Evolutionary conservation across 2,329 filamentous ascomycete genomes (phyloP), one percentile per base, ranked within the genome.

Genomic region (Graphilbum ipis-grandicollis): DNA sequence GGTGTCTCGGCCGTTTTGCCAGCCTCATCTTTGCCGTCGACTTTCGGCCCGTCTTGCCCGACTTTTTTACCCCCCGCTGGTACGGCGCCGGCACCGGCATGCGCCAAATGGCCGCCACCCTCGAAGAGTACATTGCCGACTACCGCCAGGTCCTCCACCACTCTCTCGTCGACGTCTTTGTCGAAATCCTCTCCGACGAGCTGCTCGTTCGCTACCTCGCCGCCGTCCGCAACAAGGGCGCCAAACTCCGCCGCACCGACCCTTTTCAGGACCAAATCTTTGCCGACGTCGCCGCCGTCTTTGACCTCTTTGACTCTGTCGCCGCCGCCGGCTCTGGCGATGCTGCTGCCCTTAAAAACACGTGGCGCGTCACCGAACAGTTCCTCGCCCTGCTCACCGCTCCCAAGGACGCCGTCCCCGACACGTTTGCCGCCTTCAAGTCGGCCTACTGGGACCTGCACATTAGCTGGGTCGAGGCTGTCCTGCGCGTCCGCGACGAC

Each of bases 401-500:
- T 22, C 84, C 90, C 51, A 78, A 76, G 35, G 68, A 75, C 22
- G 66, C 63, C 19, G 65, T 94, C 1, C 74, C 84, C 14, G 73
- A 80, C 36, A 75, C 82, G 2, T 96, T 93, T 51, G 79, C 79
- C 47, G 61, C 64, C 5, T 88, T 98, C 61, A 96, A 94, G 65
- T 62, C 59, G 29, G 68, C 72, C 33, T 94, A 93, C 56, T 93
- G 88, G 82, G 90, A 98, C 57, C 63, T 96, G 52, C 84, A 92
- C 55, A 76, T 96, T 41, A 79, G 76, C 33, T 98, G 90, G 90
- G 85, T 98, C 8, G 92, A 98, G 63, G 79, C 82, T 7, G 88
- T 93, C 34, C 53, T 98, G 44, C 70, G 86, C 46, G 68, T 75
- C 2, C 67, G 92, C 47, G 90, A 98, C 56, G 90, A 98, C 60